Base-by-base conservation (phyloP, 805 yeast species). In the Metschnikowia corniflorae region DNA sequence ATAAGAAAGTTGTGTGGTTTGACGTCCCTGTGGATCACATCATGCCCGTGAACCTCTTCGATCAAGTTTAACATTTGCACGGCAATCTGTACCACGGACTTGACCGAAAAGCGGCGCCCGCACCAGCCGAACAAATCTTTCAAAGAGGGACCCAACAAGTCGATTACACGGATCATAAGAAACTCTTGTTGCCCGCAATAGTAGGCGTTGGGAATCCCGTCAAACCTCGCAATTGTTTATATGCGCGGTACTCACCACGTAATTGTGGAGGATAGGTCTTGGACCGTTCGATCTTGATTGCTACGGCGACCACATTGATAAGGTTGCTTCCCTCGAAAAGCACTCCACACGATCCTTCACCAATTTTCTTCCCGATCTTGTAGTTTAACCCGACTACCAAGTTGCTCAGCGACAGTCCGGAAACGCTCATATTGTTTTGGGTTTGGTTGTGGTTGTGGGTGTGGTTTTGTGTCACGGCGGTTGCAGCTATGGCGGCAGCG, bases 91-190 rank as follows among this genome's bases (percentile, higher is more conserved):
- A 82, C 82, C 13, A 82, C 84, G 3, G 93, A 82, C 55, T 82
- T 78, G 26, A 78, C 74, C 27, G 80, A 71, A 49, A 84, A 85
- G 45, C 75, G 73, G 39, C 93, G 68, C 3, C 88, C 88, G 65
- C 94, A 84, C 94, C 94, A 84, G 57, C 84, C 94, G 62, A 84
- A 84, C 51, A 84, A 65, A 61, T 84, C 94, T 54, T 84, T 93
- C 42, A 84, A 61, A 2, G 91, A 82, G 1, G 94, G 93, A 3
- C 94, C 86, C 42, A 84, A 66, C 40, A 84, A 64, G 56, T 84
- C 93, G 47, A 84, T 82, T 20, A 84, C 84, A 44, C 84, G 63
- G 31, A 84, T 82, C 55, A 82, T 82, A 53, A 84, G 88, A 31
- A 82, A 73, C 12, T 93, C 93, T 56, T 84, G 93, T 57, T 84